phyloP scores from a whole-genome alignment of 176 grass and related monocot species.

The Luzula sylvatica region DNA sequence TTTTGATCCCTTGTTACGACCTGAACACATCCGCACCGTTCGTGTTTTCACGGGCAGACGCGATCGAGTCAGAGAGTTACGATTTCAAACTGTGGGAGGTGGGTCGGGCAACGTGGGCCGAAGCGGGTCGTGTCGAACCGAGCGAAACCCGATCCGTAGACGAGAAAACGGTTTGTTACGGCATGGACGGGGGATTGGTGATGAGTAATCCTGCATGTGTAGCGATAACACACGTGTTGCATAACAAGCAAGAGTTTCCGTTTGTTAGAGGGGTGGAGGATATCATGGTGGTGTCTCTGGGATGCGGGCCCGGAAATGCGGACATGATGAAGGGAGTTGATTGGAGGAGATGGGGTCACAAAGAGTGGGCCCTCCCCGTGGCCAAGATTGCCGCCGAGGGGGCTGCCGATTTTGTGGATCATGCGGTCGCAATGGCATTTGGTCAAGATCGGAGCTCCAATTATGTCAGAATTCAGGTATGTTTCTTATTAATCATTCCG shows the following conservation, averaged over 20 bases:
- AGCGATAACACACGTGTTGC: constrained; percentile 94
- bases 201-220: constrained; percentile 83
- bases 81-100: constrained; percentile 95
- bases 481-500: background rate
- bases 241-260: constrained; percentile 98
- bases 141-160: constrained; percentile 70
- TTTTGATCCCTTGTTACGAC: constrained; percentile 89
- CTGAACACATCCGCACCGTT: constrained; percentile 64
- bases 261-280: constrained; percentile 98
- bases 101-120: constrained; percentile 79
- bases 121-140: constrained; percentile 72
- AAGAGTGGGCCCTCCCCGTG: constrained; percentile 89
- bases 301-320: constrained; percentile 41
- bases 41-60: constrained; percentile 87
- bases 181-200: constrained; percentile 58
- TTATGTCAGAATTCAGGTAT: constrained; percentile 90
- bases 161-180: constrained; percentile 46
- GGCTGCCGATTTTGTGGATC: constrained; percentile 90
- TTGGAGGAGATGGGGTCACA: constrained; percentile 59
- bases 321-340: constrained; percentile 14
- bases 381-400: constrained; percentile 78
- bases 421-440: constrained; percentile 92
- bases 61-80: constrained; percentile 77
- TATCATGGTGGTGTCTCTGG: constrained; percentile 87
- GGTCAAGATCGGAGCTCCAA: constrained; percentile 72